A percentile compares a stretch with the other conserved stretches of the same genome.
Evolutionary conservation across 2,329 filamentous ascomycete genomes (phyloP).

Genomic region (Echinosphaeria canescens): DNA sequence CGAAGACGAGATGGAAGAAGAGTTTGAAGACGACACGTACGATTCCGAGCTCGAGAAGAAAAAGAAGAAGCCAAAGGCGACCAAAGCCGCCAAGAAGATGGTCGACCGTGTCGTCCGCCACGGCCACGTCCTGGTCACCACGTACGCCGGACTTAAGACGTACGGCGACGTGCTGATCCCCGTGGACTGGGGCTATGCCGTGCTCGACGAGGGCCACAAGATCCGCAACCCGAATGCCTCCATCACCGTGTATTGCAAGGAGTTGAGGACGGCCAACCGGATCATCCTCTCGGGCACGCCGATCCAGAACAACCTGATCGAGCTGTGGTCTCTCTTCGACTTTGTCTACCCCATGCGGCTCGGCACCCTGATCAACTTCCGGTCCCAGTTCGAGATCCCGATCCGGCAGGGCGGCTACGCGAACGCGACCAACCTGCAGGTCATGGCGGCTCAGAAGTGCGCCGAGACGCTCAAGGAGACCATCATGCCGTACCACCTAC

Average conservation of each 20-base stretch:
- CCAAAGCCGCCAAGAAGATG: conserved; percentile 55
- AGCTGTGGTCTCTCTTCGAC: conserved; percentile 94
- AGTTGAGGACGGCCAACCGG: conserved; percentile 72
- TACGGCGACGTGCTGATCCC: conserved; percentile 68
- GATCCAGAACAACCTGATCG: conserved; percentile 90
- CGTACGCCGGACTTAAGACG: conserved; percentile 86
- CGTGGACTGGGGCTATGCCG: conserved; percentile 79
- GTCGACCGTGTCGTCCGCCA: conserved; percentile 63
- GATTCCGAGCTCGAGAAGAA: conserved; percentile 16
- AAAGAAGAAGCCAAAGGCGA: conserved; percentile 20
- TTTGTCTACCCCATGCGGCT: conserved; percentile 95
- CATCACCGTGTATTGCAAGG: conserved; percentile 90
- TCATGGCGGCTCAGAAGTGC: conserved; percentile 85
- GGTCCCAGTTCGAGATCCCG: conserved; percentile 79
- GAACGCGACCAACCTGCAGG: conserved; percentile 82
- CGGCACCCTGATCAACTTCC: conserved; percentile 78
- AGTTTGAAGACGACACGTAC: conserved; percentile 17
- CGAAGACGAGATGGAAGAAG: conserved; percentile 34
- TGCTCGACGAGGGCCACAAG: conserved; percentile 94
- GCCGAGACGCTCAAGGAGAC: conserved; percentile 86
- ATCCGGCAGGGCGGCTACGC: conserved; percentile 89
- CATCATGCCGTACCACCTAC: conserved; percentile 81
- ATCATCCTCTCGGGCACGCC: conserved; percentile 92
- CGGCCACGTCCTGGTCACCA: conserved; percentile 87
- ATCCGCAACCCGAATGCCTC: conserved; percentile 92